Conservation (phyloP, 805 yeast species). For the Hermanozyma aechmeae region DNA sequence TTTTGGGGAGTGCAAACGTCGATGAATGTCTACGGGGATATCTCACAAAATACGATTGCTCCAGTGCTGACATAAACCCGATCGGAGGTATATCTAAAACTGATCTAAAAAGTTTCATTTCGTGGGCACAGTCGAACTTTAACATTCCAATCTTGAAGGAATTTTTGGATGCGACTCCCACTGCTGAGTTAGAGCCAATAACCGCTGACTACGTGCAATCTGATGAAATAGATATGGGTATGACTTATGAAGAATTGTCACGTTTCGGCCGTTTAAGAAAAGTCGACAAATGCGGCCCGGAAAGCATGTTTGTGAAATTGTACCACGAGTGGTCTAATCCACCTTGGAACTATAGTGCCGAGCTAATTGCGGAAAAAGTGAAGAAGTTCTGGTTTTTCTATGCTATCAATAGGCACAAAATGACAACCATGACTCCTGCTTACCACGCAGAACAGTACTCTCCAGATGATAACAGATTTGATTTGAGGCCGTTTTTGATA, state of each 20-base stretch:
- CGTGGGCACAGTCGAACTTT: constrained; percentile 62
- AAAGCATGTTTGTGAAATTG: constrained; percentile 83
- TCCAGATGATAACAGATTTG: constrained; percentile 96
- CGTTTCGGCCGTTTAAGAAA: constrained; percentile 86
- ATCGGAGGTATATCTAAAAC: constrained; percentile 98
- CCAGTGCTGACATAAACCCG: constrained; percentile 95
- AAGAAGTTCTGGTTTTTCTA: constrained; percentile 88
- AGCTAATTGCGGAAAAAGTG: constrained; percentile 84
- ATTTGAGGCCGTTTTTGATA: constrained; percentile 89
- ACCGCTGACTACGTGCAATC: constrained; percentile 88
- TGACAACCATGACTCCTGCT: constrained; percentile 94
- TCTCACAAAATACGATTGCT: constrained; percentile 92
- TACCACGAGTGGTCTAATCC: constrained; percentile 88
- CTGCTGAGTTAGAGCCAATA: constrained; percentile 96
- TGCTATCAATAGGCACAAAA: constrained; percentile 93
- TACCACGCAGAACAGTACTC: constrained; percentile 98
- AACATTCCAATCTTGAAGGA: constrained; percentile 68
- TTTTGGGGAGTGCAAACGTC: constrained; percentile 92
- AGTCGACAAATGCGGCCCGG: constrained; percentile 92
- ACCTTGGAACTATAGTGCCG: constrained; percentile 56
- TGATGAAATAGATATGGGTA: constrained; percentile 97
- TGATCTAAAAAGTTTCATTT: constrained; percentile 79
- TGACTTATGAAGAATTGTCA: constrained; percentile 90
- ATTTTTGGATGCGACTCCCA: constrained; percentile 87
- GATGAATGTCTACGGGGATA: constrained; percentile 96